Evolutionary conservation across 345 rosid species (phyloP), one percentile per base, ranked within the genome.

Genomic region (Pelargonium nanum): DNA sequence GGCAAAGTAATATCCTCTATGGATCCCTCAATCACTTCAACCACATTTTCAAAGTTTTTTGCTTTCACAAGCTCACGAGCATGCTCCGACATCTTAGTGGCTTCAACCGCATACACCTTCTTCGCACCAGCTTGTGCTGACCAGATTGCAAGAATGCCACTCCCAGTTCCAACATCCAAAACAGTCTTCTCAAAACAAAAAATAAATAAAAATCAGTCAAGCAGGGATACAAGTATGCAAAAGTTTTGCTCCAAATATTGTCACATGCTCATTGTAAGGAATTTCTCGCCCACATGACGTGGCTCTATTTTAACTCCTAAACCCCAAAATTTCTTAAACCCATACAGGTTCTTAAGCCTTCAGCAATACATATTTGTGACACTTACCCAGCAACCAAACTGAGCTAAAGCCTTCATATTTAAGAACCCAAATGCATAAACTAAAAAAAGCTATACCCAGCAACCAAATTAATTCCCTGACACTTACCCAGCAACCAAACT

Each of bases 61-160:
- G 94, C 91, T 65, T 75, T 76, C 60, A 93, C 94, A 69, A 89
- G 84, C 0, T 81, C 48, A n/a, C 85, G 90, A 22, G 97, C 99
- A 81, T 93, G 97, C 70, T 87, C 99, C 0, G 92, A 74, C 96
- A 93, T 87, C 71, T 82, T 81, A 24, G 99, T 89, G 10, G 99
- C 97, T 74, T 93, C 99, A 2, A 93, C 96, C 0, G 99, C 99
- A 68, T 89, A 93, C 8, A 93, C 99, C 80, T 89, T 93, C 79
- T 84, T 85, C 2, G 99, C 99, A 70, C 99, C 99, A 13, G 97
- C 99, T 73, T 89, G 97, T 5, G 99, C 99, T 13, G 96, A 89
- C 99, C 99, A 93, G 51, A 93, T 89, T 53, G 99, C 99, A 57
- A 93, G 99, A 70, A 93, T 93, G 48, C 99, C 99, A 75, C 97